These are phyloP conservation scores for Xylaria grammica DNA, from an alignment of 495 filamentous ascomycete species.

Conservation along the genomic window DNA sequence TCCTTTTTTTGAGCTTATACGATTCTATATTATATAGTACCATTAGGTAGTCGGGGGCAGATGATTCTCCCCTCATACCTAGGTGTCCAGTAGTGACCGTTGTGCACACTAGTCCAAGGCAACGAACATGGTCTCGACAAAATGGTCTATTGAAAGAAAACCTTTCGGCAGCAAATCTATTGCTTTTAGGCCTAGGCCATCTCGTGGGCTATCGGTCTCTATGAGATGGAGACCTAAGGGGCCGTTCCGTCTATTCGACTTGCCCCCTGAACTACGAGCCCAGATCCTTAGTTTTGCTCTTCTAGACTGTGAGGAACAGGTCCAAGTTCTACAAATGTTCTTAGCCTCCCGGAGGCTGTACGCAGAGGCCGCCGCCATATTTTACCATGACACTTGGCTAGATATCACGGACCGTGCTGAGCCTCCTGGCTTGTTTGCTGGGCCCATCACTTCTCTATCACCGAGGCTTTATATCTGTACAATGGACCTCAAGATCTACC, in stretches of 20 bases:
- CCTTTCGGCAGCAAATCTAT: slow-evolving; percentile 33
- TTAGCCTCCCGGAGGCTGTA: slow-evolving; percentile 29
- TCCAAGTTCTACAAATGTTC: slow-evolving; percentile 28
- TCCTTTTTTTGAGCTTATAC: no score
- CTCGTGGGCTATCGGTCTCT: background rate
- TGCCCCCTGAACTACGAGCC: slow-evolving; percentile 34
- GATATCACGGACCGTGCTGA: slow-evolving; percentile 22
- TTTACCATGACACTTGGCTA: slow-evolving; percentile 32
- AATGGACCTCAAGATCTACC: slow-evolving; percentile 26
- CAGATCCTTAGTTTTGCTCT: slow-evolving; percentile 28
- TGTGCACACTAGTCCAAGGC: background rate
- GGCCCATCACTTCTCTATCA: slow-evolving; percentile 22
- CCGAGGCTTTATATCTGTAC: slow-evolving; percentile 29
- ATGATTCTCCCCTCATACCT: background rate
- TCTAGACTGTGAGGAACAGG: slow-evolving; percentile 20
- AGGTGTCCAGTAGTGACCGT: background rate
- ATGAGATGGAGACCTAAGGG: slow-evolving; percentile 25
- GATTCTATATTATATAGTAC: no score
- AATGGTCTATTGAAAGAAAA: slow-evolving; percentile 4
- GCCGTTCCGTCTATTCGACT: slow-evolving; percentile 36
- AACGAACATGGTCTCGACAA: background rate
- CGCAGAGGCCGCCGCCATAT: slow-evolving; percentile 32
- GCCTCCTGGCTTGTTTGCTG: slow-evolving; percentile 26
- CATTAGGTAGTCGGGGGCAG: no score
- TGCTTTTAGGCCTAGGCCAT: slow-evolving; percentile 25